Conservation (phyloP, 2,329 filamentous ascomycete genomes). For the Fusarium falciforme region DNA sequence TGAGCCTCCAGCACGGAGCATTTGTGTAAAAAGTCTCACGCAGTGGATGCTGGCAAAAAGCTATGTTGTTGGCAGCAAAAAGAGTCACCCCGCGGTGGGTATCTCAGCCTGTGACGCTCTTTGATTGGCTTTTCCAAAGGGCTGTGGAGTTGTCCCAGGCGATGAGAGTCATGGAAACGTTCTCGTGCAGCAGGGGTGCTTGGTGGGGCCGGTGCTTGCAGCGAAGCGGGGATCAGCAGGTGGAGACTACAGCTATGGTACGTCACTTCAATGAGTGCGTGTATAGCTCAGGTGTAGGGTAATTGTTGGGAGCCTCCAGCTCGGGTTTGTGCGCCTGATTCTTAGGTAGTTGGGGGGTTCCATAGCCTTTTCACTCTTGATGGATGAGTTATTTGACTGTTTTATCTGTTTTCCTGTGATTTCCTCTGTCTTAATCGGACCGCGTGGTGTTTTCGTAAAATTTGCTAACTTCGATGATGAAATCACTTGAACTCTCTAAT, state of each 20-base stretch:
- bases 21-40: not conserved
- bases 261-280: not conserved
- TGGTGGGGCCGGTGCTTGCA: slow-evolving; percentile 4
- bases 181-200: not conserved
- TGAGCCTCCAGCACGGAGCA: not conserved
- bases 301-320: not conserved
- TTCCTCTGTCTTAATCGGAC: not conserved
- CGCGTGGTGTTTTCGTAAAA: not conserved
- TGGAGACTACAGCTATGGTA: not conserved
- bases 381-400: not conserved
- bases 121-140: slow-evolving; percentile 21
- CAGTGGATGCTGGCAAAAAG: not conserved
- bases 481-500: not conserved
- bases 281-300: slow-evolving; percentile 19
- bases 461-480: not conserved
- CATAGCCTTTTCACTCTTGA: not conserved
- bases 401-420: not conserved
- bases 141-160: slow-evolving; percentile 7
- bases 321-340: not conserved
- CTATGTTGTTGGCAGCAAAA: slow-evolving; percentile 26
- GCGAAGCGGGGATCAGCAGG: not conserved
- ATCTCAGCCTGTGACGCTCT: not conserved
- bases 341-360: not conserved
- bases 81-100: slow-evolving; percentile 33
- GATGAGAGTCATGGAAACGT: slow-evolving; percentile 29